These are phyloP conservation scores for Pleurotus ostreatus DNA, from an alignment of 768 basidiomycete species.

Conservation along the genomic window DNA sequence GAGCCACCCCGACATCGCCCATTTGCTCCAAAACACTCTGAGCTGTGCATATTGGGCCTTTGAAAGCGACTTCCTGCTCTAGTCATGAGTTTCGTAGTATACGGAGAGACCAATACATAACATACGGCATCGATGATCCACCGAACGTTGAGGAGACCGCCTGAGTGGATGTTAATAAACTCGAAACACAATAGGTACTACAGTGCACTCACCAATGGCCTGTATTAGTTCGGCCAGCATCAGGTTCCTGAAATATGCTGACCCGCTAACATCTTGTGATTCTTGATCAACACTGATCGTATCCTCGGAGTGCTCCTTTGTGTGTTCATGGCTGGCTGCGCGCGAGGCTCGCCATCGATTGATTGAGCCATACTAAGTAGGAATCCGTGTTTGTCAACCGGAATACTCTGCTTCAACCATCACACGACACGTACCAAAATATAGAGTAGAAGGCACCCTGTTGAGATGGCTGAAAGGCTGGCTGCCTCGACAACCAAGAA, in stretches of 20 bases:
- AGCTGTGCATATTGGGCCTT: constrained; percentile 26
- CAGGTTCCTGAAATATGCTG: constrained; percentile 41
- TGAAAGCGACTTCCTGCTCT: constrained; percentile 20
- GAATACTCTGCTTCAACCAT: constrained; percentile 1
- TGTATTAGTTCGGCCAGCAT: constrained; percentile 46
- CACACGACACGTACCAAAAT: constrained; percentile 17
- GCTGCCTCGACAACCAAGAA: constrained; percentile 1
- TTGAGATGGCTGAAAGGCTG: constrained; percentile 18
- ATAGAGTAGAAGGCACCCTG: constrained; percentile 18
- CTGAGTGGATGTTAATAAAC: constrained; percentile 13
- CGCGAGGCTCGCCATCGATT: neutral
- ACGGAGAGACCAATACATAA: neutral
- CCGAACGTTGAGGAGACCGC: constrained; percentile 31
- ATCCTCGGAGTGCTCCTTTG: neutral
- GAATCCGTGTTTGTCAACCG: neutral
- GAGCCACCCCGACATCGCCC: constrained; percentile 37
- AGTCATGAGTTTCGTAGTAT: neutral
- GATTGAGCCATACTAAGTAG: neutral
- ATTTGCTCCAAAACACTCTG: constrained; percentile 35
- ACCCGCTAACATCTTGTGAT: constrained; percentile 25
- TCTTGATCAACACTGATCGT: neutral
- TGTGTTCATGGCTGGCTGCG: neutral
- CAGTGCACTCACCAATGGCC: constrained; percentile 26
- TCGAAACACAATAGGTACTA: too few relatives aligned
- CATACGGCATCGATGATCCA: constrained; percentile 31